These are phyloP conservation scores for Babesia bovis DNA, from an alignment of 169 alveolate species.

Conservation along the genomic window DNA sequence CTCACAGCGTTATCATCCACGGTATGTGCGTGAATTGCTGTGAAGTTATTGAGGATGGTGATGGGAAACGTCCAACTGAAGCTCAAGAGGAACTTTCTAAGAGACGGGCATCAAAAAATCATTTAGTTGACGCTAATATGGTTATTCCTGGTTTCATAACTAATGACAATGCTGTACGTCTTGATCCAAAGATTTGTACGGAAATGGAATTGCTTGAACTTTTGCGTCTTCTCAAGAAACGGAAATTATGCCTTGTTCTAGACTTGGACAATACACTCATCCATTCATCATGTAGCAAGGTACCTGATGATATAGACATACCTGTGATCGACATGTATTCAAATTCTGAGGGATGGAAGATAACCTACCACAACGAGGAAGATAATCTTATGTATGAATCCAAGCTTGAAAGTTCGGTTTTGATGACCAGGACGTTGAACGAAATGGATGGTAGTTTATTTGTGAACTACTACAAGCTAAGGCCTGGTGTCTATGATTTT, in stretches of 20 bases:
- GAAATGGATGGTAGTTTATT: slow-evolving; percentile 54
- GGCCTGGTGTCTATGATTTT: slow-evolving; percentile 84
- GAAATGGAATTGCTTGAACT: slow-evolving; percentile 70
- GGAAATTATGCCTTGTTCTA: slow-evolving; percentile 77
- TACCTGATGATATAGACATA: slow-evolving; percentile 58
- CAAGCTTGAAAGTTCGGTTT: slow-evolving; percentile 61
- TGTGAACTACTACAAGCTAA: slow-evolving; percentile 70
- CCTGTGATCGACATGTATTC: slow-evolving; percentile 56
- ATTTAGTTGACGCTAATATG: background rate
- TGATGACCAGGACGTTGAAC: slow-evolving; percentile 63
- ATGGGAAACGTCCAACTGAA: background rate
- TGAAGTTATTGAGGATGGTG: slow-evolving; percentile 9
- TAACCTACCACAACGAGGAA: slow-evolving; percentile 33
- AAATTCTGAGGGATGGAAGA: slow-evolving; percentile 39
- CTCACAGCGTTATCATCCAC: slow-evolving; percentile 47
- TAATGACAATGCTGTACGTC: slow-evolving; percentile 53
- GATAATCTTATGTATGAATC: slow-evolving; percentile 63
- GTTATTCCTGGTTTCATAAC: slow-evolving; percentile 74
- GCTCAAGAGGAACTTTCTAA: background rate
- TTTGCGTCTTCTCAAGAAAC: slow-evolving; percentile 46
- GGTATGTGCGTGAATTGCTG: slow-evolving; percentile 58
- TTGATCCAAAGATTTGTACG: slow-evolving; percentile 56
- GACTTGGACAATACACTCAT: slow-evolving; percentile 81
- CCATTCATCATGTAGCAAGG: slow-evolving; percentile 73
- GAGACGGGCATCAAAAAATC: background rate